A percentile compares a stretch with the other conserved stretches of the same genome.
Conservation (phyloP, 2,329 filamentous ascomycete genomes). For the Beauveria caledonica region DNA sequence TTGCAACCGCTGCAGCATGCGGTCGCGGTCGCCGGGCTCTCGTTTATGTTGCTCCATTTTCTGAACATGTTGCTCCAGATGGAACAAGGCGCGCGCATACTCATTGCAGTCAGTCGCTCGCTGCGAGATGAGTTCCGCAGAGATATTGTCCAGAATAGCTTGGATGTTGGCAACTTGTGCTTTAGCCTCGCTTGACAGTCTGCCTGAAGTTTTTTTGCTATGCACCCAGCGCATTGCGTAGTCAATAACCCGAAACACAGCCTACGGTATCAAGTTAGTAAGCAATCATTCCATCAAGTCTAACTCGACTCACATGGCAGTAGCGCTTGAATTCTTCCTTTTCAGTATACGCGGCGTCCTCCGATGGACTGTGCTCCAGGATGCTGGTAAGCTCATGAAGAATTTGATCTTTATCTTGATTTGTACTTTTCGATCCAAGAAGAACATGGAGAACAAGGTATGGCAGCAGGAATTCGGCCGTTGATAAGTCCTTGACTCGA, state of each 20-base stretch:
- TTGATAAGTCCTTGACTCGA: conserved; percentile 74
- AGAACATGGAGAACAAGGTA: conserved; percentile 80
- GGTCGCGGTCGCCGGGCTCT: conserved; percentile 46
- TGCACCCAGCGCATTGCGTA: conserved; percentile 89
- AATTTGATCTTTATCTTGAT: conserved; percentile 56
- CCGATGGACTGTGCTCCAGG: conserved; percentile 51
- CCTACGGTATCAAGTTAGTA: conserved; percentile 40
- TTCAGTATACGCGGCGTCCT: conserved; percentile 48
- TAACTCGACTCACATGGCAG: conserved; percentile 61
- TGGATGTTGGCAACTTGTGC: conserved; percentile 42
- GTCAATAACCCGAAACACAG: conserved; percentile 82
- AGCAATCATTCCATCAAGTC: neutral
- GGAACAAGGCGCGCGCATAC: conserved; percentile 84
- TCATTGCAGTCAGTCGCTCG: conserved; percentile 91
- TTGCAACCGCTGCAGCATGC: conserved; percentile 70
- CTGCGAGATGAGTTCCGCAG: conserved; percentile 65
- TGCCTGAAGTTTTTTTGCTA: conserved; percentile 44
- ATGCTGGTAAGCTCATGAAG: conserved; percentile 67
- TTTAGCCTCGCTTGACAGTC: conserved; percentile 32
- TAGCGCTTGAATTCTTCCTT: conserved; percentile 74
- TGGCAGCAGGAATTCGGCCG: conserved; percentile 81
- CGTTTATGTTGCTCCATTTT: conserved; percentile 37
- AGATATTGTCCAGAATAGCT: conserved; percentile 52
- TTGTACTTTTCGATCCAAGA: conserved; percentile 55
- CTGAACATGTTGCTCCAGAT: conserved; percentile 83